Evolutionary conservation across 371 early-diverging fungal genomes (phyloP).

Genomic region (Mortierella sp.): DNA sequence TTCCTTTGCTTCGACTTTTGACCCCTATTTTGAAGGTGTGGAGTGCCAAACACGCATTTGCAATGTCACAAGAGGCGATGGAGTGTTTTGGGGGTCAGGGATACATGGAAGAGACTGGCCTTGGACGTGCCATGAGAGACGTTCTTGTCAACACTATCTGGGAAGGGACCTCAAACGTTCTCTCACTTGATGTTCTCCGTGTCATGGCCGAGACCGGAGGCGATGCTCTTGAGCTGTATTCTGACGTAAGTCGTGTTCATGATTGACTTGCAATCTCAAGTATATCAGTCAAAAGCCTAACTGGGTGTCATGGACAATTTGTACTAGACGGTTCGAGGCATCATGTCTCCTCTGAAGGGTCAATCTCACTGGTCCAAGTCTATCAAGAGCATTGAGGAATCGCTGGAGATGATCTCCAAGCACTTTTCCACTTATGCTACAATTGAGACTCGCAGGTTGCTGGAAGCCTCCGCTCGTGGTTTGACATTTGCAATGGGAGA

Average conservation of each 20-base stretch:
- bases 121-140: conserved; percentile 70
- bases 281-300: not conserved
- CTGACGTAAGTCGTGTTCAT: conserved; percentile 39
- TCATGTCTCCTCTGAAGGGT: conserved; percentile 25
- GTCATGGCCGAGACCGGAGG: conserved; percentile 64
- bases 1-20: conserved; percentile 64
- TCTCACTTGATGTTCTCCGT: conserved; percentile 72
- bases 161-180: conserved; percentile 78
- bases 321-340: conserved; percentile 21
- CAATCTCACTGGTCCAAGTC: conserved; percentile 32
- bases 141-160: conserved; percentile 76
- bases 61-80: conserved; percentile 65
- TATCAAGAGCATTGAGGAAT: conserved; percentile 38
- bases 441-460: conserved; percentile 30
- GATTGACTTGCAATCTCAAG: not conserved
- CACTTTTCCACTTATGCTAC: conserved; percentile 45
- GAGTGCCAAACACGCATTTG: conserved; percentile 61
- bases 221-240: conserved; percentile 53
- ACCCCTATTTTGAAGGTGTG: conserved; percentile 75
- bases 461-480: conserved; percentile 62
- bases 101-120: conserved; percentile 77
- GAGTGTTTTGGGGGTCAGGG: conserved; percentile 78
- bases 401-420: conserved; percentile 33
- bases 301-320: conserved; percentile 7
- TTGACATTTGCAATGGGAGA: conserved; percentile 65